Evolutionary conservation across 768 basidiomycete species (phyloP).

Genomic region (Hypholoma sublateritium): DNA sequence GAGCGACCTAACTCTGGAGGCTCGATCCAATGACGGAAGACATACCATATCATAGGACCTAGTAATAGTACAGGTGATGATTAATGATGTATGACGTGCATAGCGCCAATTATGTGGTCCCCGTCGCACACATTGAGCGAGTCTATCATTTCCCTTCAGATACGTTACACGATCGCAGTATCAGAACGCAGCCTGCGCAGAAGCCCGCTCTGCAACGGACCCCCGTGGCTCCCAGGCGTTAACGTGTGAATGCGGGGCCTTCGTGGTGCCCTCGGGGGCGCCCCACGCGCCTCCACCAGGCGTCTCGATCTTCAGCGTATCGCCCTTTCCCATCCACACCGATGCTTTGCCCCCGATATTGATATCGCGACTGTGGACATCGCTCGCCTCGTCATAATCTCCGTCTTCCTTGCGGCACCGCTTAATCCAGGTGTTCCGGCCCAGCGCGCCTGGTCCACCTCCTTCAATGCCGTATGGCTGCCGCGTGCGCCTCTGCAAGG

Average conservation of each 20-base stretch:
- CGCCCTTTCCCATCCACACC: constrained; percentile 86
- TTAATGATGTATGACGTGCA: no score
- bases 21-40: no score
- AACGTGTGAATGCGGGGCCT: constrained; percentile 30
- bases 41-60: no score
- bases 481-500: constrained; percentile 69
- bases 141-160: no score
- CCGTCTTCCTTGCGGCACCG: constrained; percentile 63
- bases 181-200: constrained; percentile 62
- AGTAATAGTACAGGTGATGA: no score
- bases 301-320: constrained; percentile 78
- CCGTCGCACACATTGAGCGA: no score
- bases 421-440: constrained; percentile 89
- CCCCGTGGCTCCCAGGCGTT: constrained; percentile 70
- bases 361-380: constrained; percentile 50
- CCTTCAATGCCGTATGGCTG: constrained; percentile 88
- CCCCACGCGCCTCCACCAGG: constrained; percentile 95
- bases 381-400: constrained; percentile 49
- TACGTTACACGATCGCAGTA: not conserved
- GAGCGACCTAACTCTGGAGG: no score
- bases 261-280: constrained; percentile 28
- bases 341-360: constrained; percentile 91
- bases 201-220: constrained; percentile 63
- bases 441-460: constrained; percentile 67
- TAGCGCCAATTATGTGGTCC: no score